Conservation (phyloP, 2,329 filamentous ascomycete genomes). For the Penicillium olsonii region DNA sequence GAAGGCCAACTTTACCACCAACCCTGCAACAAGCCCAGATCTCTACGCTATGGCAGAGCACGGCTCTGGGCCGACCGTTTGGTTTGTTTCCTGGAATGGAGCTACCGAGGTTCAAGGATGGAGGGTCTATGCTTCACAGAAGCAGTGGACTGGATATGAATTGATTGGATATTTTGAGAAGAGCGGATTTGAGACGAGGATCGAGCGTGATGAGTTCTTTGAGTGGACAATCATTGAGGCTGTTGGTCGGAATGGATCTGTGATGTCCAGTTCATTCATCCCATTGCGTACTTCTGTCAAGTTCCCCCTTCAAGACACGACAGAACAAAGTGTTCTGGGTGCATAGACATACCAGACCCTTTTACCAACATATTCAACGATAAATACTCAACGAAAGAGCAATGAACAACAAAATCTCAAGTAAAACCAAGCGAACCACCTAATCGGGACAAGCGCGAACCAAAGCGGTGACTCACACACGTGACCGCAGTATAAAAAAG, state of each 20-base stretch:
- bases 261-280: neutral
- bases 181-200: neutral
- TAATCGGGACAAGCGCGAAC: conserved; percentile 4
- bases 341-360: neutral
- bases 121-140: conserved; percentile 1
- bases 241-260: neutral
- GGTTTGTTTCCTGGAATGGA: conserved; percentile 2
- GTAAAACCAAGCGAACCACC: conserved; percentile 2
- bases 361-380: neutral
- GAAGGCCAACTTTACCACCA: neutral
- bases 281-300: neutral
- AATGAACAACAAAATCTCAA: neutral
- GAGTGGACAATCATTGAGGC: neutral
- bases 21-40: neutral
- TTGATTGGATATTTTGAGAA: conserved; percentile 1
- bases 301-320: no score
- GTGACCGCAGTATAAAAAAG: conserved; percentile 14
- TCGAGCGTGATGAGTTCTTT: neutral
- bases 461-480: conserved; percentile 18
- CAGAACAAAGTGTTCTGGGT: neutral
- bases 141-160: neutral
- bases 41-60: neutral
- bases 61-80: neutral
- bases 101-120: conserved; percentile 1
- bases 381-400: neutral